Evolutionary conservation across 768 basidiomycete species (phyloP), one percentile per base, ranked within the genome.

Genomic region (Suillus placidus): DNA sequence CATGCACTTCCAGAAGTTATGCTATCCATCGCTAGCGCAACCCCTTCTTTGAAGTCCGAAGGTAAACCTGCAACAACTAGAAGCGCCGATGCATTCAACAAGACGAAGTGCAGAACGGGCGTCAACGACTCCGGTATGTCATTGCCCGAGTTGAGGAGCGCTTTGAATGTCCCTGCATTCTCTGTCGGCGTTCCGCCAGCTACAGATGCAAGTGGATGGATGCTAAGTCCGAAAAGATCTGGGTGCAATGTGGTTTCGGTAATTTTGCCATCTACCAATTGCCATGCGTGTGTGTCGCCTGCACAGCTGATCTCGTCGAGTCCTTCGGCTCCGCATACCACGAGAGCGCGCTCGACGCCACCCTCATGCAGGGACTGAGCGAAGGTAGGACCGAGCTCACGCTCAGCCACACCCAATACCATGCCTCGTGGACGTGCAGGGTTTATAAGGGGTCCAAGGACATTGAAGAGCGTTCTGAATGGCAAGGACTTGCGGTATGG

Each of bases 291-390:
- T 9, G 95, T 96, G 16, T 90, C 87, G 1, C 97, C 97, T 0
- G 94, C 95, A 70, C 94, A 95, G 75, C 92, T 94, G 74, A 99
- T 94, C 82, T 99, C 97, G 77, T 99, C 97, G 47, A 99, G 81
- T 1, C 87, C 87, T 74, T 99, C 97, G 45, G 85, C 87, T 1
- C 97, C 97, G 71, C 95, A 98, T 0, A 99, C 97, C 26, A 99
- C 95, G 64, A 96, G 79, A 0, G 95, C 97, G 40, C 92, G 86
- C 70, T 87, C 80, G 9, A 97, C 93, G 18, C 92, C 91, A n/a
- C 88, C 84, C 30, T 92, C 85, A 8, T 80, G 79, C 32, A 97
- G 79, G 3, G 91, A 90, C 58, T 87, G 80, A 0, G 92, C 95
- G 72, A 97, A 98, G 0, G 92, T 88, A 7, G 80, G 76, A 0